These are phyloP conservation scores for Nakazawaea holstii DNA, from an alignment of 805 yeast genomes.

Conservation along the genomic window DNA sequence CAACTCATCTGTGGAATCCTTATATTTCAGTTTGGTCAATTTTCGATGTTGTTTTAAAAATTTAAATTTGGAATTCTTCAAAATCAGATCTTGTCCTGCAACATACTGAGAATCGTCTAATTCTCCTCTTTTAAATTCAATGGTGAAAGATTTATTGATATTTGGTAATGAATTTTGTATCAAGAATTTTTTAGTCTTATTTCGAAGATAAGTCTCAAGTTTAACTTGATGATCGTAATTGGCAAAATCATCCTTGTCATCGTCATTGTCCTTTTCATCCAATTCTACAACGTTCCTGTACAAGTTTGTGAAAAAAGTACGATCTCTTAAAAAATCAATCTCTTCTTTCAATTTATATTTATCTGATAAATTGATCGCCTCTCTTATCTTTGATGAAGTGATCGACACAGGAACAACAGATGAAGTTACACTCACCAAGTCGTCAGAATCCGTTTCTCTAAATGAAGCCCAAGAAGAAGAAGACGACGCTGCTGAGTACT, in stretches of 20 bases:
- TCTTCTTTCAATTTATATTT: slow-evolving; percentile 6
- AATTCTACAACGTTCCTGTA: slow-evolving; percentile 16
- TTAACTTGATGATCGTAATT: slow-evolving; percentile 20
- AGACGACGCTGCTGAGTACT: not conserved
- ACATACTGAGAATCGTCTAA: not conserved
- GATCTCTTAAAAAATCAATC: slow-evolving; percentile 5
- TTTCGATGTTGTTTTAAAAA: not conserved
- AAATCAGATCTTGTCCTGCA: slow-evolving; percentile 7
- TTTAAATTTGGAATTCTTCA: not conserved
- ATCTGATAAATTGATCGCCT: slow-evolving; percentile 1
- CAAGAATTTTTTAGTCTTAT: slow-evolving; percentile 13
- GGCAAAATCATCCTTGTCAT: slow-evolving; percentile 21
- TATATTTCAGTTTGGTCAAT: not conserved
- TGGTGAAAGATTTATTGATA: slow-evolving; percentile 1
- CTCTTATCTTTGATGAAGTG: not conserved
- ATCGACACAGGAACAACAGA: slow-evolving; percentile 2
- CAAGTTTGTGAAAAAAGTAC: slow-evolving; percentile 18
- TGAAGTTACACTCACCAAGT: not conserved
- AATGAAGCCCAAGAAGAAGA: not conserved
- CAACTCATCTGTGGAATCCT: not conserved
- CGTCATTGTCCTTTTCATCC: not conserved
- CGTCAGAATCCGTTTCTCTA: not conserved
- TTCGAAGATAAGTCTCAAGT: slow-evolving; percentile 21
- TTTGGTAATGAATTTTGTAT: not conserved
- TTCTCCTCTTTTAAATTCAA: slow-evolving; percentile 5